phyloP scores from a whole-genome alignment of 305 asterid genomes.

The Plantago lanceolata region DNA sequence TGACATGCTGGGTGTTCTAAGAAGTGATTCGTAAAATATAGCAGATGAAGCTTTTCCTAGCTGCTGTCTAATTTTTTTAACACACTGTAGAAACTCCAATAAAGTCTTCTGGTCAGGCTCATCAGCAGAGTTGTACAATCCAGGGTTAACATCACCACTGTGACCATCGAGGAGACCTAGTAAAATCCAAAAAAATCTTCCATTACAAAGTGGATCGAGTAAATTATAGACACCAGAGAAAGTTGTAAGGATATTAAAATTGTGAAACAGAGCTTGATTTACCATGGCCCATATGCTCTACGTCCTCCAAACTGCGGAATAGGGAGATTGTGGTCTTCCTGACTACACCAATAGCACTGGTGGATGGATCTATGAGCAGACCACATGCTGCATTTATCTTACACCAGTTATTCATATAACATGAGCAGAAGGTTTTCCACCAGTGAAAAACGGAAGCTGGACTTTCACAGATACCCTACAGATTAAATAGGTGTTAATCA shows the following conservation, averaged over 20 bases:
- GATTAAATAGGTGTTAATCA: slow-evolving; percentile 30
- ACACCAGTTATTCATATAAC: slow-evolving; percentile 69
- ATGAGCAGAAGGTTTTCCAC: slow-evolving; percentile 69
- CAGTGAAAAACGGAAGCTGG: slow-evolving; percentile 63
- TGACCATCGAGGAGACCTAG: slow-evolving; percentile 65
- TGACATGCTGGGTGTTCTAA: slow-evolving; percentile 49
- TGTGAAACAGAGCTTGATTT: slow-evolving; percentile 23
- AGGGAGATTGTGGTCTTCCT: slow-evolving; percentile 69
- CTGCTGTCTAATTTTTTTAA: slow-evolving; percentile 67
- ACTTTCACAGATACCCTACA: slow-evolving; percentile 63
- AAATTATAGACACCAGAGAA: slow-evolving; percentile 11
- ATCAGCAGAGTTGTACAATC: slow-evolving; percentile 38
- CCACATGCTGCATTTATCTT: slow-evolving; percentile 69
- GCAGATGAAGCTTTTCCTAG: slow-evolving; percentile 84
- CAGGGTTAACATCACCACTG: slow-evolving; percentile 32
- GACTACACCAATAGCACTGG: slow-evolving; percentile 73
- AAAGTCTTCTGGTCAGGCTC: slow-evolving; percentile 55
- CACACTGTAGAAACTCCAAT: slow-evolving; percentile 65
- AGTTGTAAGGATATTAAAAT: slow-evolving; percentile 22
- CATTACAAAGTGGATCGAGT: slow-evolving; percentile 20
- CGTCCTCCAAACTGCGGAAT: slow-evolving; percentile 79
- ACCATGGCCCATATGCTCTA: slow-evolving; percentile 75
- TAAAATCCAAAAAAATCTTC: slow-evolving; percentile 22
- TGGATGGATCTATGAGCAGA: slow-evolving; percentile 65
- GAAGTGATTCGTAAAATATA: slow-evolving; percentile 68